phyloP scores from a whole-genome alignment of 2,329 filamentous ascomycete species.

The Aureobasidium mangrovei region DNA sequence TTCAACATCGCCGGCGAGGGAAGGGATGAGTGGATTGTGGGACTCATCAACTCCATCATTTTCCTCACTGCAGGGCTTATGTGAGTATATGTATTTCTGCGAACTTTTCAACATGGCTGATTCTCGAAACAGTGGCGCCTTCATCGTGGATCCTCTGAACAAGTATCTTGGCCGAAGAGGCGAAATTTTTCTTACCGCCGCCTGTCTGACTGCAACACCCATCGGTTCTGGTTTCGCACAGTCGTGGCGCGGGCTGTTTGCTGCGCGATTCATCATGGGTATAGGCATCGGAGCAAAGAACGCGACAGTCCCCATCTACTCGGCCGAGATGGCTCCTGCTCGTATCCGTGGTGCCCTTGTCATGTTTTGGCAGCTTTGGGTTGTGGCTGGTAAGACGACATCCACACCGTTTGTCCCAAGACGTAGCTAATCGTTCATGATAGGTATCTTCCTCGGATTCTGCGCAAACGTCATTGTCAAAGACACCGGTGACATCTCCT shows the following conservation, averaged over 20 bases:
- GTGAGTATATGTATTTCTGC: conserved; percentile 16
- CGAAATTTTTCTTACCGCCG: conserved; percentile 37
- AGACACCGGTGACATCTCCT: conserved; percentile 49
- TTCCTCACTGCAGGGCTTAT: conserved; percentile 37
- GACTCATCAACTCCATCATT: conserved; percentile 44
- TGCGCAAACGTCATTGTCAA: conserved; percentile 57
- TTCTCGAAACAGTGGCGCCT: conserved; percentile 19
- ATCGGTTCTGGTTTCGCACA: conserved; percentile 55
- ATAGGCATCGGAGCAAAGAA: conserved; percentile 40
- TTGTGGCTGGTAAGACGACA: conserved; percentile 19
- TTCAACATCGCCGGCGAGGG: conserved; percentile 19
- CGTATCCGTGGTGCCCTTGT: conserved; percentile 56
- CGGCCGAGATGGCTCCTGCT: conserved; percentile 38
- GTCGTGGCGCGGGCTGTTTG: conserved; percentile 51
- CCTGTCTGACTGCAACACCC: conserved; percentile 54
- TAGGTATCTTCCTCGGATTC: conserved; percentile 54
- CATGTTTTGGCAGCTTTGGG: conserved; percentile 74
- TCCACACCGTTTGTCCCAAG: neutral
- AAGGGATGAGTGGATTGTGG: conserved; percentile 38
- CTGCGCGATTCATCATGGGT: conserved; percentile 63
- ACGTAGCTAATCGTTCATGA: neutral
- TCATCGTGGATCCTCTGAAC: conserved; percentile 26
- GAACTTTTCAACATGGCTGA: neutral
- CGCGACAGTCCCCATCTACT: conserved; percentile 42
- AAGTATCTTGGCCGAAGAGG: conserved; percentile 26